These are phyloP conservation scores for Eucalyptus albens DNA, from an alignment of 345 rosid genomes.

Conservation along the genomic window DNA sequence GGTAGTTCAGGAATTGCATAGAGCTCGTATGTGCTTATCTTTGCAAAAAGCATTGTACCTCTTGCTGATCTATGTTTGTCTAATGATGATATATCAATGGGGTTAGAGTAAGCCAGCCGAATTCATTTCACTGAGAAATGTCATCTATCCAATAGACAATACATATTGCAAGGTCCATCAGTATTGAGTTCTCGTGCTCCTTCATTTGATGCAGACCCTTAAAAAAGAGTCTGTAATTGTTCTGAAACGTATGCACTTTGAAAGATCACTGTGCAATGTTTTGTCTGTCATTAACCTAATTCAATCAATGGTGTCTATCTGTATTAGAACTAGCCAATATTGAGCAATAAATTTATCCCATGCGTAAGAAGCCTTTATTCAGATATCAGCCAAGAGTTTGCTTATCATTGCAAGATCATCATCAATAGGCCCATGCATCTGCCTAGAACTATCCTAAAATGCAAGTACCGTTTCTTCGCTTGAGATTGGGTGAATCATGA, in stretches of 20 bases:
- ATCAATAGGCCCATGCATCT: neutral
- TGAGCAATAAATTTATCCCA: neutral
- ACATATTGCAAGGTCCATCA: neutral
- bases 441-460: neutral
- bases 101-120: neutral
- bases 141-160: neutral
- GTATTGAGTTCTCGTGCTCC: neutral
- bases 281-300: neutral
- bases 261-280: neutral
- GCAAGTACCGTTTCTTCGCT: neutral
- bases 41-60: neutral
- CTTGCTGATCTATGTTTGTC: neutral
- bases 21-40: neutral
- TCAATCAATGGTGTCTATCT: neutral
- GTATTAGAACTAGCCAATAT: neutral
- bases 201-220: neutral
- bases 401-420: neutral
- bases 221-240: neutral
- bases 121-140: neutral
- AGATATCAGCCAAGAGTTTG: neutral
- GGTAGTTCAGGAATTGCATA: neutral
- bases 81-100: neutral
- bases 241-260: neutral
- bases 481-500: neutral
- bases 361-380: neutral